Evolutionary conservation across 1,284 basidiomycete genomes (phyloP), one percentile per base, ranked within the genome.

Genomic region (Sporisorium sorghi): DNA sequence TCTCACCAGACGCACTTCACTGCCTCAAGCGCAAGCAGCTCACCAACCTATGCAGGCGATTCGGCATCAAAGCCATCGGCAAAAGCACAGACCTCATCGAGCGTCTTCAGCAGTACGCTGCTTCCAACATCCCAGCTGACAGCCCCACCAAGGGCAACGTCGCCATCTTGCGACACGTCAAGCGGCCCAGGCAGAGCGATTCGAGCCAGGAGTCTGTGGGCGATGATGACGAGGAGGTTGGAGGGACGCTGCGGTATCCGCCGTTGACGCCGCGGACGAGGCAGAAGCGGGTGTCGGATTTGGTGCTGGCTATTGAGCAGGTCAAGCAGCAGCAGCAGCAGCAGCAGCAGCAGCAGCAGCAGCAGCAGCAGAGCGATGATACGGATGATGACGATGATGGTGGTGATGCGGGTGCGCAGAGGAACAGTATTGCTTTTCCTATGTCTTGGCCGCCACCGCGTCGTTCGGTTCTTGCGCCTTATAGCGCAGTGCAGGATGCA

Each of bases 1-100:
- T 78, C 43, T 73, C 73, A 12, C 74, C 77, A 5, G 71, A 78
- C 37, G 71, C 67, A 19, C 60, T 78, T 19, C 77, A 73, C 55
- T 75, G 75, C 52, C 74, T 78, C 53, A 78, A 78, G 43, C 61
- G 77, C 51, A 72, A 76, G 33, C 77, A 78, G 64, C 69, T 78
- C 58, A 66, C 69, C 60, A 77, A 63, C 53, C 74, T 78, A 10
- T 78, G 77, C 58, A 33, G 65, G 2, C 59, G 77, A 6, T 66
- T 78, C 51, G 77, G 62, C 19, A 67, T 78, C 60, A 78, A 77
- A 42, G 74, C 75, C 1, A 50, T 55, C 21, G 77, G 77, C 46
- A 78, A 76, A 24, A 77, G 72, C 43, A 40, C 57, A 11, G 76
- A 77, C 23, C 64, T 77, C 48, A 69, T 77, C 39, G 46, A 66